Conservation (phyloP, 805 yeast species). For the Zygosaccharomyces pseudorouxii region DNA sequence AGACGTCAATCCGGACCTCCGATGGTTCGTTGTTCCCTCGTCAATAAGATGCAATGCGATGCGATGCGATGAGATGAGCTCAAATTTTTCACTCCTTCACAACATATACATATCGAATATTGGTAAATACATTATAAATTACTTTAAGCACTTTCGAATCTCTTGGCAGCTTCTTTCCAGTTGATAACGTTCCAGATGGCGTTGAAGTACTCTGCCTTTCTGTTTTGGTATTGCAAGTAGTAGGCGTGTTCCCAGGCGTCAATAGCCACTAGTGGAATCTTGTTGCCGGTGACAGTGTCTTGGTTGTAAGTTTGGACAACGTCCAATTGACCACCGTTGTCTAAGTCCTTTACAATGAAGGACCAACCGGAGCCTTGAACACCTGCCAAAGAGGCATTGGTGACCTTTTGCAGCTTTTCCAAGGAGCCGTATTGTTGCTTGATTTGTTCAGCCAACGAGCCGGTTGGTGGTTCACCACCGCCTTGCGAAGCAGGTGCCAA, state of each 20-base stretch:
- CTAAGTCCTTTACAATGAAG: constrained; percentile 76
- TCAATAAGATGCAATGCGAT: too few species aligned
- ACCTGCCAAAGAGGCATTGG: constrained; percentile 74
- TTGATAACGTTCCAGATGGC: constrained; percentile 92
- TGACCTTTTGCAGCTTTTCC: constrained; percentile 57
- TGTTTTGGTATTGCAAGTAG: constrained; percentile 89
- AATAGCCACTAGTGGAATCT: constrained; percentile 76
- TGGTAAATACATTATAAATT: constrained; percentile 2
- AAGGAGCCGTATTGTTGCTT: constrained; percentile 62
- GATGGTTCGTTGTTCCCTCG: neutral
- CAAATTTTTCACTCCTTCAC: constrained; percentile 1
- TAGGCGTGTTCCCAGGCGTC: constrained; percentile 98
- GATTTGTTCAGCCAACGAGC: constrained; percentile 57
- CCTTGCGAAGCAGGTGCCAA: constrained; percentile 69
- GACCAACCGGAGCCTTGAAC: constrained; percentile 97
- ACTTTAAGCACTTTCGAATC: constrained; percentile 43
- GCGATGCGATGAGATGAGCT: neutral
- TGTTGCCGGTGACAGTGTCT: constrained; percentile 71
- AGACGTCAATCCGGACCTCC: neutral
- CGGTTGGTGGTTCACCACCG: constrained; percentile 63
- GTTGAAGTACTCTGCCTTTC: constrained; percentile 85
- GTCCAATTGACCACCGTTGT: constrained; percentile 61
- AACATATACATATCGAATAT: constrained; percentile 1
- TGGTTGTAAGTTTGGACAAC: constrained; percentile 81
- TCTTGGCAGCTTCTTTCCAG: constrained; percentile 85